Conservation (phyloP, 2,329 filamentous ascomycete species). For the Alternaria metachromatica region DNA sequence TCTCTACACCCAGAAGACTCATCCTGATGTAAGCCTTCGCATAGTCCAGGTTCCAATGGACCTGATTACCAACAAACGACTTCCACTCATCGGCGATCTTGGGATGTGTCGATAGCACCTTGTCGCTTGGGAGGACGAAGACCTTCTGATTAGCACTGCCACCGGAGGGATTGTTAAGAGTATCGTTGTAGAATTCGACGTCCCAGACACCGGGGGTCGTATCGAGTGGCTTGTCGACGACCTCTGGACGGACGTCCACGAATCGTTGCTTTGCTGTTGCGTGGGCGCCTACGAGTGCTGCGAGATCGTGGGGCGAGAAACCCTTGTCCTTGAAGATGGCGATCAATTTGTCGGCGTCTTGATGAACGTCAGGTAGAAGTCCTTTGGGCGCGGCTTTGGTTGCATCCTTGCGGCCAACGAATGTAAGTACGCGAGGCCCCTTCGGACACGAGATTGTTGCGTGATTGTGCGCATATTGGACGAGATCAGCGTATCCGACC, state of each 20-base stretch:
- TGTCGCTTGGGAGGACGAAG: conserved; percentile 39
- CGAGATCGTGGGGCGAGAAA: conserved; percentile 58
- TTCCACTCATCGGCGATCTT: conserved; percentile 36
- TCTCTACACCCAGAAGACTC: conserved; percentile 37
- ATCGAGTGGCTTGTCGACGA: conserved; percentile 52
- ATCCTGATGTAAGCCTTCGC: conserved; percentile 42
- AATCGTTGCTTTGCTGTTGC: conserved; percentile 57
- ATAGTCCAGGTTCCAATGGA: conserved; percentile 41
- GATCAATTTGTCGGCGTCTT: conserved; percentile 53
- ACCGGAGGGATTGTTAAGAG: conserved; percentile 34
- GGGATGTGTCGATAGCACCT: conserved; percentile 33
- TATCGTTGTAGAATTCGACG: conserved; percentile 56
- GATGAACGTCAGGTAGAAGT: conserved; percentile 55
- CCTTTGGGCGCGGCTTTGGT: conserved; percentile 50
- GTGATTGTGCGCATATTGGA: conserved; percentile 57
- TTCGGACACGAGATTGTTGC: conserved; percentile 59
- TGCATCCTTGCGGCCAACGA: conserved; percentile 58
- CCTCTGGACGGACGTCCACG: conserved; percentile 50
- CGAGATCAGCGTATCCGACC: conserved; percentile 62
- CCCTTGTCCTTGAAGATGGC: conserved; percentile 59
- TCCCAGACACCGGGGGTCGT: conserved; percentile 60
- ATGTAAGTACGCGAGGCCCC: conserved; percentile 60
- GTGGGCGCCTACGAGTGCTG: conserved; percentile 64
- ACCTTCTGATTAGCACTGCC: conserved; percentile 22
- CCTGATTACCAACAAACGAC: conserved; percentile 36